Base-by-base conservation (phyloP, 768 basidiomycete species). In the Solioccasus polychromus region DNA sequence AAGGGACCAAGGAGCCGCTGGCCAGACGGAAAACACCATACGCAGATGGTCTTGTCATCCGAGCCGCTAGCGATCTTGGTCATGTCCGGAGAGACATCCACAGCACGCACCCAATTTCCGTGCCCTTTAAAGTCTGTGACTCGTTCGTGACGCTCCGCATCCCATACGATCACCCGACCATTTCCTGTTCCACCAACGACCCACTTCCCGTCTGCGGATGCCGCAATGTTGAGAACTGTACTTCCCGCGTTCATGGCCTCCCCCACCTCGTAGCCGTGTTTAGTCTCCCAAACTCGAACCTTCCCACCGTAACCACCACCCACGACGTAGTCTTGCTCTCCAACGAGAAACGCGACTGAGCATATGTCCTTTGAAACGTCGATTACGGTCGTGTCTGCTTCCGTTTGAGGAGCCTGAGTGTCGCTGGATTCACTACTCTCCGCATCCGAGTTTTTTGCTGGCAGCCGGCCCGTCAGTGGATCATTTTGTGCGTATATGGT, bases 221-320 rank as follows among this genome's bases (percentile, higher is more conserved):
- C 38, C 14, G 34, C 38, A 8, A 51, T 40, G 9, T 51, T 40
- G 29, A 51, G 19, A 35, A 51, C 34, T 5, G 24, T 44, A 5
- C 29, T 39, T 25, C 42, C 48, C 20, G 50, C 48, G 10, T 39
- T 19, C 48, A 51, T 39, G n/a, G 42, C 32, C 14, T 26, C 8
- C 4, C 38, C 50, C n/a, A 36, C 31, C 14, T 44, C 50, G 10
- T 32, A 32, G 8, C 50, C 48, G 15, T 51, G 42, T 17, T 3
- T 36, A 6, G 34, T 3, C 22, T 18, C 37, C 50, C 50, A 51
- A 18, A 32, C 20, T 20, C 42, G 29, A 18, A 51, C 38, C 23
- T 51, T 31, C 3, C 50, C 50, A 2, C 48, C 50, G 11, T 44
- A 51, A 19, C 50, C 50, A 14, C 50, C 38, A 2, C 48, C 38